Conservation (phyloP, 2,329 filamentous ascomycete genomes). For the Esteya vermicola region DNA sequence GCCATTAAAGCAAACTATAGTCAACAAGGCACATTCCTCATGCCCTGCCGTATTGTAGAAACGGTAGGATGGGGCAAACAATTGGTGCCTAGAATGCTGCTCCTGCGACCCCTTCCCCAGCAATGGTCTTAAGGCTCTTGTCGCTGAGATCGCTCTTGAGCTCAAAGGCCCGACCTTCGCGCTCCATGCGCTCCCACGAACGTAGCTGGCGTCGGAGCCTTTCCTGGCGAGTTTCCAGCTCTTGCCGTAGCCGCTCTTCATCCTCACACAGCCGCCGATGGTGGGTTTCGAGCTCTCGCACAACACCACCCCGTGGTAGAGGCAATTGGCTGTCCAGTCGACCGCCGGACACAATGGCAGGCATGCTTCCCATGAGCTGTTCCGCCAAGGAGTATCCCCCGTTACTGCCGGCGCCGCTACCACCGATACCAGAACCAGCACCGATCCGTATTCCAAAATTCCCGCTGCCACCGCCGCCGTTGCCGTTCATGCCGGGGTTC, state of each 20-base stretch:
- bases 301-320: slow-evolving; percentile 30
- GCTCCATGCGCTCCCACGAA: slow-evolving; percentile 38
- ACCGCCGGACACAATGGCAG: slow-evolving; percentile 35
- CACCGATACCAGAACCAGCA: background rate
- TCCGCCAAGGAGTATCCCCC: slow-evolving; percentile 28
- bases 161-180: slow-evolving; percentile 39
- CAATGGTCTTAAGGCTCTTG: slow-evolving; percentile 39
- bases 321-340: slow-evolving; percentile 36
- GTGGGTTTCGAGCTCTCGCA: slow-evolving; percentile 39
- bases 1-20: no score
- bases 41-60: no score
- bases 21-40: no score
- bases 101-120: slow-evolving; percentile 40
- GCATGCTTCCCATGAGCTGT: slow-evolving; percentile 34
- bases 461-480: background rate
- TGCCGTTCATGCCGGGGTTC: slow-evolving; percentile 7
- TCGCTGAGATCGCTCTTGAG: slow-evolving; percentile 42
- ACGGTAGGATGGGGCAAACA: no score
- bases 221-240: slow-evolving; percentile 38
- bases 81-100: slow-evolving; percentile 32
- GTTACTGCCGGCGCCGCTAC: background rate
- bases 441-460: background rate
- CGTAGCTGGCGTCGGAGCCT: slow-evolving; percentile 37
- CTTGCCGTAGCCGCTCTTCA: slow-evolving; percentile 40
- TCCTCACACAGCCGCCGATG: slow-evolving; percentile 40